Evolutionary conservation across 306 rosid genomes (phyloP), one percentile per base, ranked within the genome.

Genomic region (Carpinus viminea): DNA sequence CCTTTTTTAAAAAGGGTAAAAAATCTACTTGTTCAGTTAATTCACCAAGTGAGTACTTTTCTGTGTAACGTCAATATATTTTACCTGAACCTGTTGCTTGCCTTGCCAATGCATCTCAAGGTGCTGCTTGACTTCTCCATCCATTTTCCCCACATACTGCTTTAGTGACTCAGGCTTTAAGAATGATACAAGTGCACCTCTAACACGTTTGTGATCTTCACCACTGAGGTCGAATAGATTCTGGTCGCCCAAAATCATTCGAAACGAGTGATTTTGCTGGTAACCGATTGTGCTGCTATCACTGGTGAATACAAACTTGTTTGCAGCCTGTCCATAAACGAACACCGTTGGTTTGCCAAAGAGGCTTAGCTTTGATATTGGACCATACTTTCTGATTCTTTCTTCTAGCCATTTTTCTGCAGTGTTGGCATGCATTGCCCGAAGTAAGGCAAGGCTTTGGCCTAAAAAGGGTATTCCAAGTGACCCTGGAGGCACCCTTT

Each of bases 141-240:
- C 98, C 84, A 88, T 88, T 56, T 84, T 90, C 2, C 88, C 88
- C 21, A 90, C 87, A 81, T 88, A 89, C 12, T 17, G 71, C 80
- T 87, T 94, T 81, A 94, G 81, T 31, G 97, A 89, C 26, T 94
- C 96, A 16, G 94, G 93, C 73, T 90, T 92, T 86, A 94, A 81
- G 85, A 92, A 94, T 28, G 89, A 78, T 53, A 88, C 79, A 31
- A 94, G 83, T 12, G 92, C 96, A 59, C 68, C 73, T 80, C 97
- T 85, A 2, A 94, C 87, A 8, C 96, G 79, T 80, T 84, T 90
- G 73, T 90, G 98, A 88, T 93, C 96, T 17, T 77, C 79, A 0
- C 85, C 87, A 8, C 31, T 79, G 74, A 91, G 75, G 74, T 91
- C 97, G 17, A 87, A 12, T 26, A 90, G 26, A 75, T 16, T 89